A percentile compares a stretch with the other conserved stretches of the same genome.
Conservation (phyloP, 345 rosid genomes). For the Brassica nigra region DNA sequence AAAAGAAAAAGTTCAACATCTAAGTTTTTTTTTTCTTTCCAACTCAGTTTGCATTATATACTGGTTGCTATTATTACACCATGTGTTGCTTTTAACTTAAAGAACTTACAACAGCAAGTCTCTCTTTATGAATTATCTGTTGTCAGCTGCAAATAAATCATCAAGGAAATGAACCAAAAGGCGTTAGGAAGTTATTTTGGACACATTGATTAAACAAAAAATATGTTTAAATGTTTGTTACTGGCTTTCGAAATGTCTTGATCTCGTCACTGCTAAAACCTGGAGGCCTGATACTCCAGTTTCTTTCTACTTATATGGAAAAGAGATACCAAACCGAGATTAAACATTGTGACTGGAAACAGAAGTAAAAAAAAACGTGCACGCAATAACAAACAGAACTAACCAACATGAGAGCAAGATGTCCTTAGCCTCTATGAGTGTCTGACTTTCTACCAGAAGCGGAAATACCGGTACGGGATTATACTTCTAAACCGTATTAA, state of each 20-base stretch:
- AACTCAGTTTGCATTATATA: not conserved
- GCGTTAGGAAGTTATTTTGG: conserved; percentile 6
- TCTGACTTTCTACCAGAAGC: conserved; percentile 77
- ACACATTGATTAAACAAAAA: conserved; percentile 6
- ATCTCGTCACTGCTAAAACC: conserved; percentile 91
- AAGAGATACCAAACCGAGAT: conserved; percentile 13
- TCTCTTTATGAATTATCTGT: conserved; percentile 85
- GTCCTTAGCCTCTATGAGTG: conserved; percentile 88
- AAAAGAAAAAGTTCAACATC: conserved; percentile 9
- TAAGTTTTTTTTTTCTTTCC: not conserved
- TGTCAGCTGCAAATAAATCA: conserved; percentile 55
- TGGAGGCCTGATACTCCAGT: conserved; percentile 90
- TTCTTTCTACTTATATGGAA: conserved; percentile 62
- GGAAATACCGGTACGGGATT: not conserved
- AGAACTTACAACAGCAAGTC: conserved; percentile 74
- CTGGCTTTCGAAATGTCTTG: conserved; percentile 79
- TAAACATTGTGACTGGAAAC: conserved; percentile 8
- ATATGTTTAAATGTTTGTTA: conserved; percentile 39
- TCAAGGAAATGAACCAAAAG: conserved; percentile 20
- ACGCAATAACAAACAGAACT: conserved; percentile 39
- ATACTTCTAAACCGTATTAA: conserved; percentile 7
- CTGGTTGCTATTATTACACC: conserved; percentile 1
- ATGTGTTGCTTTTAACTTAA: conserved; percentile 4
- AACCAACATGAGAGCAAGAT: conserved; percentile 91
- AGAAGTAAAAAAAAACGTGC: conserved; percentile 10